Conservation (phyloP, 1,284 basidiomycete genomes). For the Coniophora puteana region DNA sequence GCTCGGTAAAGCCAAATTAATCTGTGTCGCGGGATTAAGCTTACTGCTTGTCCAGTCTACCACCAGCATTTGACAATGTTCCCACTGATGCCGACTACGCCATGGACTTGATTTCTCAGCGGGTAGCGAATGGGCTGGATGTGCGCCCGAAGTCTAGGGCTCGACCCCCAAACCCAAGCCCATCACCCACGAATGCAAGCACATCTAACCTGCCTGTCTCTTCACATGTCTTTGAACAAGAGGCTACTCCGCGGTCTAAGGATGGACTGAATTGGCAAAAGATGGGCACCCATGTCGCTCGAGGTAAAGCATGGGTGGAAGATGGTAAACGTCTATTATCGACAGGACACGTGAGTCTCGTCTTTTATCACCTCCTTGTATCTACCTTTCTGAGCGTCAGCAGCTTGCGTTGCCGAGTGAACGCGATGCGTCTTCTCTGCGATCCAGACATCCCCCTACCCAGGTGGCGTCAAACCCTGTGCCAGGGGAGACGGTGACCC, state of each 20-base stretch:
- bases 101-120: constrained; percentile 61
- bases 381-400: too few species aligned
- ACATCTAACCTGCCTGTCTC: constrained; percentile 4
- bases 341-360: constrained; percentile 30
- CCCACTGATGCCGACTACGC: constrained; percentile 68
- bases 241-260: constrained; percentile 6
- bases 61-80: constrained; percentile 43
- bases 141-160: constrained; percentile 28
- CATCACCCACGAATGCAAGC: constrained; percentile 10
- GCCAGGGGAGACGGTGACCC: constrained; percentile 22
- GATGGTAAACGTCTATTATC: constrained; percentile 39
- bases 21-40: too few species aligned
- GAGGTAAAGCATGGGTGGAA: constrained; percentile 39
- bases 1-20: constrained; percentile 34
- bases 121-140: constrained; percentile 52
- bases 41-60: constrained; percentile 35
- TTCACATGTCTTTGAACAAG: constrained; percentile 5
- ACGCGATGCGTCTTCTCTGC: too few species aligned
- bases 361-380: too few species aligned
- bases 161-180: constrained; percentile 3
- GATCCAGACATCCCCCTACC: not conserved
- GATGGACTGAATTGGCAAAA: constrained; percentile 48
- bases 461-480: constrained; percentile 3
- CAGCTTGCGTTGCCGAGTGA: too few species aligned
- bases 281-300: constrained; percentile 44